Evolutionary conservation across 2,329 filamentous ascomycete species (phyloP).

Genomic region (Scleromitrula shiraiana): DNA sequence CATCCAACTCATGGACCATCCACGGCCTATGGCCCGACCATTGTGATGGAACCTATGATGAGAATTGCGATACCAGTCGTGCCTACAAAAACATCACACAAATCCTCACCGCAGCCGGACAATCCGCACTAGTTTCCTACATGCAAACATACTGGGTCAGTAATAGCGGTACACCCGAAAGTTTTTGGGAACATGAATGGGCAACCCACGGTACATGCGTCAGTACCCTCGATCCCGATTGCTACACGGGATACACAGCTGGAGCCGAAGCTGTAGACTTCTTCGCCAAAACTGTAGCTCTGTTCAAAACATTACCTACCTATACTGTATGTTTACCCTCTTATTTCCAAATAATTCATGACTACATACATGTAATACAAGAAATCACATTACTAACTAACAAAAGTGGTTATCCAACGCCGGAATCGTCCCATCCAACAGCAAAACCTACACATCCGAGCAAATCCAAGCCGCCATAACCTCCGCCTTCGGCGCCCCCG

Average conservation of each 20-base stretch:
- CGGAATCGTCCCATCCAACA: slow-evolving; percentile 45
- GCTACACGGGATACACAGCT: slow-evolving; percentile 43
- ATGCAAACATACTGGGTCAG: slow-evolving; percentile 60
- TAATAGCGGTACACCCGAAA: slow-evolving; percentile 52
- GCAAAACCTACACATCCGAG: slow-evolving; percentile 35
- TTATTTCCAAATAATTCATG: too few species aligned
- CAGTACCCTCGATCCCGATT: slow-evolving; percentile 56
- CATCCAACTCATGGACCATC: slow-evolving; percentile 62
- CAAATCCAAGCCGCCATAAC: slow-evolving; percentile 37
- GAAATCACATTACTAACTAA: not conserved
- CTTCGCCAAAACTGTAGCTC: slow-evolving; percentile 5
- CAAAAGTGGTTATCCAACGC: slow-evolving; percentile 48
- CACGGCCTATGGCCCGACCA: slow-evolving; percentile 60
- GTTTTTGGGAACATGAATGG: slow-evolving; percentile 70
- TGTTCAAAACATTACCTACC: slow-evolving; percentile 56
- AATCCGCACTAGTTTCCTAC: slow-evolving; percentile 49
- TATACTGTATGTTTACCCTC: slow-evolving; percentile 42
- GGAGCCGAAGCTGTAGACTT: slow-evolving; percentile 49
- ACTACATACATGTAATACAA: too few species aligned
- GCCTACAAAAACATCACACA: slow-evolving; percentile 56
- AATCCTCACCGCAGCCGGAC: slow-evolving; percentile 48
- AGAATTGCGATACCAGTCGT: slow-evolving; percentile 55
- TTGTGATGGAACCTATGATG: slow-evolving; percentile 62
- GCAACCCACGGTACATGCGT: slow-evolving; percentile 69
- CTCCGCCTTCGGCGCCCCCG: slow-evolving; percentile 36